A percentile compares a stretch with the other conserved stretches of the same genome.
phyloP scores from a whole-genome alignment of 1,139 yeast species.

The Kurtzmaniella quercitrusa region DNA sequence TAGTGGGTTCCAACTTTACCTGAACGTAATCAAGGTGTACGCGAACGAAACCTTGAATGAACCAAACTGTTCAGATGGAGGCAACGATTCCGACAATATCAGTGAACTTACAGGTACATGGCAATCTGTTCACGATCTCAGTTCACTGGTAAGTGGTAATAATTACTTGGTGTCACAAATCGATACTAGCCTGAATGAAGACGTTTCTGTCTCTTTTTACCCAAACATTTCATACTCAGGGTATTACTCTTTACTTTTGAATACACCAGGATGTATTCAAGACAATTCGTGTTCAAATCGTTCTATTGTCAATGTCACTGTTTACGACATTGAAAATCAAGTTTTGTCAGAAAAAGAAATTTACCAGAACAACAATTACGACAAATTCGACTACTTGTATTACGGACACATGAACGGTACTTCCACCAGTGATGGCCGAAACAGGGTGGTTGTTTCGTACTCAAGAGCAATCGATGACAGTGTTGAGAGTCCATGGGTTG shows the following conservation, averaged over 20 bases:
- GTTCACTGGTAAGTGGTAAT: slow-evolving; percentile 15
- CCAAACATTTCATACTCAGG: slow-evolving; percentile 78
- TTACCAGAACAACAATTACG: slow-evolving; percentile 75
- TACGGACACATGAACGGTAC: slow-evolving; percentile 62
- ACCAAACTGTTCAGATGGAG: slow-evolving; percentile 48
- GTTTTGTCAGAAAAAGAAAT: slow-evolving; percentile 40
- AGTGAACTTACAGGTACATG: slow-evolving; percentile 34
- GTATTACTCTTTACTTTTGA: slow-evolving; percentile 63
- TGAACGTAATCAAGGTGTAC: slow-evolving; percentile 54
- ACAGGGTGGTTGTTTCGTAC: slow-evolving; percentile 48
- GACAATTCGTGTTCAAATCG: slow-evolving; percentile 70
- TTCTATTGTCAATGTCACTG: slow-evolving; percentile 75
- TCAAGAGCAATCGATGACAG: slow-evolving; percentile 26
- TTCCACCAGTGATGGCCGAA: slow-evolving; percentile 34
- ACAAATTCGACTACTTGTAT: slow-evolving; percentile 76
- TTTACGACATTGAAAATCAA: slow-evolving; percentile 47
- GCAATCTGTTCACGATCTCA: slow-evolving; percentile 22
- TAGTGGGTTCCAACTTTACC: slow-evolving; percentile 70
- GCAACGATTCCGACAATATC: slow-evolving; percentile 26
- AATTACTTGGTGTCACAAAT: slow-evolving; percentile 27
- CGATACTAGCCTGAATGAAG: slow-evolving; percentile 11
- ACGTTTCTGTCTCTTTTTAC: slow-evolving; percentile 52
- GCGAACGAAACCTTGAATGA: slow-evolving; percentile 75
- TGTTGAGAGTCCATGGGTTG: slow-evolving; percentile 44
- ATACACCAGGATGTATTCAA: slow-evolving; percentile 80